Conservation (phyloP, 352 stramenopile genomes). For the Salisapilia sapeloensis region DNA sequence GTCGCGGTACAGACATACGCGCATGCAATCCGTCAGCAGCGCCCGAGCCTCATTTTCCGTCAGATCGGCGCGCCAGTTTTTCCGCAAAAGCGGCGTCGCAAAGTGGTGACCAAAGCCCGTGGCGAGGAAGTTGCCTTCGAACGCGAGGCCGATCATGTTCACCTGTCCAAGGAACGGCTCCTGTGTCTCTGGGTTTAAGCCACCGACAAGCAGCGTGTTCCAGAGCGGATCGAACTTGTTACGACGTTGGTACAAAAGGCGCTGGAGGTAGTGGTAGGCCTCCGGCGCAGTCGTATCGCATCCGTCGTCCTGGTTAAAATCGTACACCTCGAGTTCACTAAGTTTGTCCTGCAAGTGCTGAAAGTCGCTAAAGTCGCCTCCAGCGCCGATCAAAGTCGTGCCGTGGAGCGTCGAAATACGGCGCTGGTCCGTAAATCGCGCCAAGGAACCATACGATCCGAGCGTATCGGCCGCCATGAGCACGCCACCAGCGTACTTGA, state of each 20-base stretch:
- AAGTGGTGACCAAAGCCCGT: constrained; percentile 97
- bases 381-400: constrained; percentile 89
- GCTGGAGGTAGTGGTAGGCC: constrained; percentile 94
- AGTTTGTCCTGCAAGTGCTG: constrained; percentile 93
- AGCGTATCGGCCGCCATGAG: constrained; percentile 97
- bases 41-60: constrained; percentile 86
- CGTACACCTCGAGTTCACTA: constrained; percentile 86
- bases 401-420: constrained; percentile 77
- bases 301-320: constrained; percentile 91
- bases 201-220: constrained; percentile 97
- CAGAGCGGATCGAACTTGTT: constrained; percentile 99
- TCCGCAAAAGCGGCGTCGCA: constrained; percentile 92
- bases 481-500: constrained; percentile 93
- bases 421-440: constrained; percentile 92
- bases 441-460: constrained; percentile 93
- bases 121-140: constrained; percentile 93
- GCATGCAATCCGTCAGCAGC: constrained; percentile 95
- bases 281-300: constrained; percentile 88
- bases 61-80: constrained; percentile 88
- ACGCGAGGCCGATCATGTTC: constrained; percentile 95
- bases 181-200: constrained; percentile 78
- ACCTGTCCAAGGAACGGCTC: constrained; percentile 92
- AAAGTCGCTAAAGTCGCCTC: constrained; percentile 96
- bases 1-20: constrained; percentile 97
- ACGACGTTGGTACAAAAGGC: constrained; percentile 96